These are phyloP conservation scores for Leccinum disarticulatum DNA, from an alignment of 768 basidiomycete species.

Conservation along the genomic window DNA sequence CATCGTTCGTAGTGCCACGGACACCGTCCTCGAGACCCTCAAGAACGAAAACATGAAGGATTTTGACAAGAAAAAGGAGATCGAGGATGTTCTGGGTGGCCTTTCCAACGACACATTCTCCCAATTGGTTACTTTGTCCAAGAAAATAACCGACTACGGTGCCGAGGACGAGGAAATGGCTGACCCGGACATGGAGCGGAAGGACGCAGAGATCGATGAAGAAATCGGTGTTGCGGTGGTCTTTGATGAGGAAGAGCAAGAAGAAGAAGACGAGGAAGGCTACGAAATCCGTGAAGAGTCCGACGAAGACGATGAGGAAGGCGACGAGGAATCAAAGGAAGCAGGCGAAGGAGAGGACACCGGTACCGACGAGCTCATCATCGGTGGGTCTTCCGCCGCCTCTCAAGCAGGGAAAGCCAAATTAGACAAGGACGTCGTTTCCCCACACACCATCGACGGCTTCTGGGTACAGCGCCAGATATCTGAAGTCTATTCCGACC, in stretches of 20 bases:
- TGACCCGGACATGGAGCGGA: slow-evolving; percentile 78
- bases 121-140: slow-evolving; percentile 79
- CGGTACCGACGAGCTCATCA: slow-evolving; percentile 70
- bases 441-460: slow-evolving; percentile 89
- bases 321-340: slow-evolving; percentile 42
- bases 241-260: slow-evolving; percentile 96
- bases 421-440: slow-evolving; percentile 75
- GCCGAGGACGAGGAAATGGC: slow-evolving; percentile 79
- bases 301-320: slow-evolving; percentile 69
- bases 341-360: slow-evolving; percentile 48
- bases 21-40: slow-evolving; percentile 81
- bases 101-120: slow-evolving; percentile 75
- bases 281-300: slow-evolving; percentile 84
- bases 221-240: slow-evolving; percentile 97
- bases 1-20: slow-evolving; percentile 93
- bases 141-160: slow-evolving; percentile 96
- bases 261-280: slow-evolving; percentile 88
- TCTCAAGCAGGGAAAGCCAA: slow-evolving; percentile 47
- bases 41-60: slow-evolving; percentile 91
- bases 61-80: slow-evolving; percentile 95
- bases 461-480: slow-evolving; percentile 99
- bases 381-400: slow-evolving; percentile 66
- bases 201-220: slow-evolving; percentile 90
- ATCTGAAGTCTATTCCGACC: slow-evolving; percentile 87
- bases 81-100: slow-evolving; percentile 70